Base-by-base conservation (phyloP, 768 basidiomycete genomes). In the Neoboletus brunneissimus region DNA sequence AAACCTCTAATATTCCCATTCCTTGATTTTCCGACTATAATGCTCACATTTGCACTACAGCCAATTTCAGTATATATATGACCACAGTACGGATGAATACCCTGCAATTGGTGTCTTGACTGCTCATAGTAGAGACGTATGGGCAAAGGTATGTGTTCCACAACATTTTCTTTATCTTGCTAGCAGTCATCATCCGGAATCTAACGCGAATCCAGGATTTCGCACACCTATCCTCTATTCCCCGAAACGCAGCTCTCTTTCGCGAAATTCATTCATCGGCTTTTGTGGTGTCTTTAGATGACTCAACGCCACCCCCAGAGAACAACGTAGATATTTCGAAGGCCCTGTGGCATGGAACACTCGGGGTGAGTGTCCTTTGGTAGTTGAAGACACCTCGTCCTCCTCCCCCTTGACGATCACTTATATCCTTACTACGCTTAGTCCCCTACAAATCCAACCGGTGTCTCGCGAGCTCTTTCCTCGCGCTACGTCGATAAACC, bases 401-500 rank as follows among this genome's bases (percentile, higher is more conserved):
- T 20, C 42, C 13, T 20, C 44, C 12, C 8, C 34, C 31, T 7
- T 25, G 44, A 38, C 10, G 13, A 0, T 2, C 44, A n/a, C 42
- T 49, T 38, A 52, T 46, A 4, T n/a, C 31, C 25, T 35, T 20
- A 3, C 23, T 42, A 20, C 35, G 18, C 20, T 0, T 40, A 68
- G 68, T 62, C 58, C 1, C 51, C 59, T 18, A 55, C 67, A 40
- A 75, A 75, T 56, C 54, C 59, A 49, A 51, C 47, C 0, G 31
- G 44, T 29, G 46, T 75, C 38, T 56, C 67, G 20, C 64, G 67
- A 9, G 86, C 86, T n/a, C 78, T 91, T 20, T 80, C 81, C 37
- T 89, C 88, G 58, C 83, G 89, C 42, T 91, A 88, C 86, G 85
- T 93, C 46, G 95, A 98, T 74, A 98, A 97, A 73, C 94, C 95